A percentile compares a stretch with the other conserved stretches of the same genome.
These are phyloP conservation scores for Schrenkiella parvula DNA, from an alignment of 345 rosid species.

Conservation along the genomic window DNA sequence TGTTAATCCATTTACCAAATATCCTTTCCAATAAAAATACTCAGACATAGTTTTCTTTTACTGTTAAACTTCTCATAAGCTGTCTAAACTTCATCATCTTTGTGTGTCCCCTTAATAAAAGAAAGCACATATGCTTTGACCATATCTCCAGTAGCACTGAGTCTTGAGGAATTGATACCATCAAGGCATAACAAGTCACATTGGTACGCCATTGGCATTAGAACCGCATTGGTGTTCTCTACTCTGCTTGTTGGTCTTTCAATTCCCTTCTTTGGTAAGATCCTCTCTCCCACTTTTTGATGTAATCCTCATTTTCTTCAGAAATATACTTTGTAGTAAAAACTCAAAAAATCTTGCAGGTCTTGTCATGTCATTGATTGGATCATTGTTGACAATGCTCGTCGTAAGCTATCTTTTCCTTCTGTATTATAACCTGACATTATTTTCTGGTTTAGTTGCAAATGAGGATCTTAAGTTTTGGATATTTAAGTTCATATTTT, in stretches of 20 bases:
- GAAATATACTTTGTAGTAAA: not conserved
- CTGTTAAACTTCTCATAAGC: not conserved
- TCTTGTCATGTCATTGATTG: slow-evolving; percentile 85
- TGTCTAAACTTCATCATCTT: not conserved
- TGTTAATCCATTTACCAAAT: slow-evolving; percentile 94
- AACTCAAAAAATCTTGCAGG: slow-evolving; percentile 41
- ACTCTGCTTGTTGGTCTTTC: slow-evolving; percentile 73
- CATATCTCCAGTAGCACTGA: slow-evolving; percentile 88
- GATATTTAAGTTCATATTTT: not conserved
- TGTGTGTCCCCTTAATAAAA: slow-evolving; percentile 33
- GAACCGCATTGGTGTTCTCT: slow-evolving; percentile 78
- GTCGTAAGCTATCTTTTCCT: slow-evolving; percentile 54
- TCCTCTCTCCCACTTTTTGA: slow-evolving; percentile 4
- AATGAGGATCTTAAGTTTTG: not conserved
- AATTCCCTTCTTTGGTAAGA: slow-evolving; percentile 85
- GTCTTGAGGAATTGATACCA: slow-evolving; percentile 92
- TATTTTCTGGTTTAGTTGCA: not conserved
- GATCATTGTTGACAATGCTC: slow-evolving; percentile 92
- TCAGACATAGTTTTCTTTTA: not conserved
- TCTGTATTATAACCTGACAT: not conserved
- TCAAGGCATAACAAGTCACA: slow-evolving; percentile 56
- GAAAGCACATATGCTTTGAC: slow-evolving; percentile 76
- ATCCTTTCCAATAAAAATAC: slow-evolving; percentile 44
- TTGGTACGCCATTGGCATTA: slow-evolving; percentile 57
- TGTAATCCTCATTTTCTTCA: not conserved